phyloP scores from a whole-genome alignment of 2,329 filamentous ascomycete species.

The Sporothrix brasiliensis region DNA sequence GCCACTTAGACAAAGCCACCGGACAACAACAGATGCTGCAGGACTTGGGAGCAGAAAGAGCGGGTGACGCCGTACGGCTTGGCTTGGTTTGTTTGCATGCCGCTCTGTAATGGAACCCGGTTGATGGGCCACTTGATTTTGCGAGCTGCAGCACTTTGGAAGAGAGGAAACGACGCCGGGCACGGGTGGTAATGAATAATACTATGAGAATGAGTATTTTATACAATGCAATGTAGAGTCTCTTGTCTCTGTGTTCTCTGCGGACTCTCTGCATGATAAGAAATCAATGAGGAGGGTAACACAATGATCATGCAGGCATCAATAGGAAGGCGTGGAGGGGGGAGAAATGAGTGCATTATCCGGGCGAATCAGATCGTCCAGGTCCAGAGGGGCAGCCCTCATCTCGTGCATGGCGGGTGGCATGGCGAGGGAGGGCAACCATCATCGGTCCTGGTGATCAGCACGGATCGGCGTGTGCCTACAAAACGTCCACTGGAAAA shows the following conservation, averaged over 20 bases:
- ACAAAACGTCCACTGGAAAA: neutral
- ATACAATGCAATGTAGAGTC: neutral
- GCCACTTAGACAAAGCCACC: neutral
- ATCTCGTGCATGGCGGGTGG: neutral
- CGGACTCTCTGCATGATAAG: neutral
- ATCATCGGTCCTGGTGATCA: neutral
- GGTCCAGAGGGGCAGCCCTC: neutral
- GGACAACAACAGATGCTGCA: neutral
- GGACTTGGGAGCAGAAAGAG: neutral
- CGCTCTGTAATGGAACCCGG: neutral
- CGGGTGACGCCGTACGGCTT: neutral
- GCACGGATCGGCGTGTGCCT: neutral
- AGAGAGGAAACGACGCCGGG: no score
- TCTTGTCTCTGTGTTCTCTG: neutral
- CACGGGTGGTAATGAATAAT: no score
- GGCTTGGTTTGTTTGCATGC: neutral
- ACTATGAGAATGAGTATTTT: no score
- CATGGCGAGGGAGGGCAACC: neutral
- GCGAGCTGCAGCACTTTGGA: no score
- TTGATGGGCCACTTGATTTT: conserved; percentile 1
- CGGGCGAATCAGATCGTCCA: conserved; percentile 15
- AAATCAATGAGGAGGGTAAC: neutral
- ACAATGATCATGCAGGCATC: conserved; percentile 19
- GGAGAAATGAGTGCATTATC: conserved; percentile 6
- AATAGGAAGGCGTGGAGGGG: neutral